phyloP scores from a whole-genome alignment of 768 basidiomycete genomes.

The Leccinum rimulosum region DNA sequence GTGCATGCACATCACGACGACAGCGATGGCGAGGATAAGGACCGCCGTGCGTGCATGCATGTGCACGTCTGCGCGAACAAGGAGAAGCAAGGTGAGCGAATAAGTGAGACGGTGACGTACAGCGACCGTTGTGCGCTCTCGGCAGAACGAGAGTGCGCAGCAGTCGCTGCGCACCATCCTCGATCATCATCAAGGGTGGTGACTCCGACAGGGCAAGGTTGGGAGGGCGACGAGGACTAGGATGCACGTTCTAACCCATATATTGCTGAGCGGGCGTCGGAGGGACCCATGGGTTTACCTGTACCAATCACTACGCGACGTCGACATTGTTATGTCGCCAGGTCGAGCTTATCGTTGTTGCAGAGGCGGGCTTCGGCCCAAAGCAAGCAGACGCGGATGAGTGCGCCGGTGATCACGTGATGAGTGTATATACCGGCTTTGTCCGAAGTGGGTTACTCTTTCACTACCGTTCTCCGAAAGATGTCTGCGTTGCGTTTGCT shows the following conservation, averaged over 20 bases:
- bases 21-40: not conserved
- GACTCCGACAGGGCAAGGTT: too few species aligned
- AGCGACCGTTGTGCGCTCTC: not conserved
- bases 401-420: slow-evolving; percentile 21
- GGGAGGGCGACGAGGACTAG: too few species aligned
- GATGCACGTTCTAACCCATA: too few species aligned
- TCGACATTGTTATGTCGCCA: too few species aligned
- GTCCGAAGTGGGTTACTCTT: slow-evolving; percentile 18
- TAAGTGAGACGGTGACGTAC: not conserved
- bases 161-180: not conserved
- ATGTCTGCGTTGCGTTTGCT: slow-evolving; percentile 80
- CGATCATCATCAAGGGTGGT: not conserved
- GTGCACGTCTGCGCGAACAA: not conserved
- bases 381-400: not conserved
- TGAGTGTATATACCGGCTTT: slow-evolving; percentile 21
- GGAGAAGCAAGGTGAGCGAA: not conserved
- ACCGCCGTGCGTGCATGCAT: not conserved
- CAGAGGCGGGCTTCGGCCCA: not conserved
- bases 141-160: not conserved
- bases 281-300: too few species aligned
- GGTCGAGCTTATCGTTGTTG: not conserved
- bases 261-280: too few species aligned
- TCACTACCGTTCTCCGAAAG: slow-evolving; percentile 19
- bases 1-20: not conserved
- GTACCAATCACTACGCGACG: too few species aligned